Percentiles rank a stretch among this genome's conserved stretches.
Conservation (phyloP, 306 rosid genomes). For the Alnus glutinosa region DNA sequence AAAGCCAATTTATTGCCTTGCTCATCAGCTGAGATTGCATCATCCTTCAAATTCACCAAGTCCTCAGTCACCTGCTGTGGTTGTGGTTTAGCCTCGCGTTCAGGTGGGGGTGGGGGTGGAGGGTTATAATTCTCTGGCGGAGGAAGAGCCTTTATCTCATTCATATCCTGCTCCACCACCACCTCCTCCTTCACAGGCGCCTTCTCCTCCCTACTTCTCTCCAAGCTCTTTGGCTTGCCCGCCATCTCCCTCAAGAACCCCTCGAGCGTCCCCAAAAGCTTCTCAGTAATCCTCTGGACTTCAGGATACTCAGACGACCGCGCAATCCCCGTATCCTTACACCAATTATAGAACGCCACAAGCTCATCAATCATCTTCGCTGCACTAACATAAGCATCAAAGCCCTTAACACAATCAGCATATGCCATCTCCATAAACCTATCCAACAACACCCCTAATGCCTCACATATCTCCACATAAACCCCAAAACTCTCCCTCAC, state of each 20-base stretch:
- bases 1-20: constrained; percentile 79
- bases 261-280: constrained; percentile 59
- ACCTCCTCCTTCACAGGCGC: constrained; percentile 31
- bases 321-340: constrained; percentile 74
- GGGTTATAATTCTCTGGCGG: constrained; percentile 55
- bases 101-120: constrained; percentile 24
- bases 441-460: constrained; percentile 70
- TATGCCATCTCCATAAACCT: constrained; percentile 76
- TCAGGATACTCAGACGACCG: constrained; percentile 82
- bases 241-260: constrained; percentile 70
- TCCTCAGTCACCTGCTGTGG: constrained; percentile 48
- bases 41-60: constrained; percentile 68
- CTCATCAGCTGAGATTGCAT: constrained; percentile 63
- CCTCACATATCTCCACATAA: constrained; percentile 66
- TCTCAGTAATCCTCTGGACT: constrained; percentile 64
- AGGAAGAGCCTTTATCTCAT: constrained; percentile 80
- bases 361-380: constrained; percentile 72
- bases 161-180: constrained; percentile 38
- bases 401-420: constrained; percentile 59
- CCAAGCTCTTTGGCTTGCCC: constrained; percentile 42
- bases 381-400: constrained; percentile 61
- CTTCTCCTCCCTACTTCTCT: constrained; percentile 43
- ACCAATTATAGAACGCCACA: constrained; percentile 70
- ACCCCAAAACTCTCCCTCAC: constrained; percentile 71
- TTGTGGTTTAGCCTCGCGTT: constrained; percentile 31